Evolutionary conservation across 2,329 filamentous ascomycete genomes (phyloP), one percentile per base, ranked within the genome.

Genomic region (Sclerotinia sclerotiorum): DNA sequence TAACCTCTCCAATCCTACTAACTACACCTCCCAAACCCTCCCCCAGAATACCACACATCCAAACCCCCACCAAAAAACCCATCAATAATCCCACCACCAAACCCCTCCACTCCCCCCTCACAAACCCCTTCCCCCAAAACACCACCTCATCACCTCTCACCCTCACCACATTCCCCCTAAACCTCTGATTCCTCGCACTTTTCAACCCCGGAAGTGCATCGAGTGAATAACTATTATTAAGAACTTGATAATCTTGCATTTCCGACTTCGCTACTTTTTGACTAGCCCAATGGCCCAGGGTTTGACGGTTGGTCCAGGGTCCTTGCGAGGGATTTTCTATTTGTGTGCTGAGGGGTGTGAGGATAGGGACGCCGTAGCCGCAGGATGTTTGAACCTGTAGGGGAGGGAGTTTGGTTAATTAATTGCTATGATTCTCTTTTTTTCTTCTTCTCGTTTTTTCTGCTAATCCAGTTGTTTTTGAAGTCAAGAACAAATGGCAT

Each of bases 381-480:
- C 88, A 91, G 63, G 84, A 86, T 13, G 87, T 90, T 81, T 90
- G 87, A 4, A 87, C 82, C 79, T 90, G 42, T n/a, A 8, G 11
- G n/a, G 57, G 42, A 17, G n/a, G 57, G 42, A 17, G 13, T 8
- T 35, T 42, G 2, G 39, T 42, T 13, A 42, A 42, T 42, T 13
- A 15, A 17, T 42, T 42, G 39, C 4, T 17, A 65, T 19, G 13
- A 5, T 39, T 15, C 27, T n/a, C 11, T 32, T 15, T 29, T 21
- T 24, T 32, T 15, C 21, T 21, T 24, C 13, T 4, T 46, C 3
- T 10, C 1, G 5, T 42, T n/a, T 61, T 5, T 3, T 15, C 21
- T 13, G 21, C 24, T 5, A 6, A 5, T 44, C 13, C 21, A 1
- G 35, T 21, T 17, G 13, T 42, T 19, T 21, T 60, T 21, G 57